Percentiles rank a stretch among this genome's conserved stretches.
phyloP scores from a whole-genome alignment of 495 filamentous ascomycete genomes.

The Penicillium turbatum region DNA sequence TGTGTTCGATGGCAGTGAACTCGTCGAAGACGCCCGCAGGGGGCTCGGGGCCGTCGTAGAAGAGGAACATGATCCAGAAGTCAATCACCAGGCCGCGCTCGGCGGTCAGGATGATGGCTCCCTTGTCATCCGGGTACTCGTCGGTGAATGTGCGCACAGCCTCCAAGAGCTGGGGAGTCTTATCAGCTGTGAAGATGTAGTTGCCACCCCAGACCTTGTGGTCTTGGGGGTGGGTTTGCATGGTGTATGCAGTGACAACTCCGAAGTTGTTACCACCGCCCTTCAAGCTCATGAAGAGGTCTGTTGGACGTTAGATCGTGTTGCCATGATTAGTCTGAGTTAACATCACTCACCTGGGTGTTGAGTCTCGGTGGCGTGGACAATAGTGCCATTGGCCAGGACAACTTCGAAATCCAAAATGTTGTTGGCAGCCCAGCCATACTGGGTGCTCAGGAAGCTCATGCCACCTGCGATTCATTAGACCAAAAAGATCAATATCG shows the following conservation, averaged over 20 bases:
- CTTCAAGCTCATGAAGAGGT: constrained; percentile 54
- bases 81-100: constrained; percentile 48
- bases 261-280: constrained; percentile 59
- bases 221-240: constrained; percentile 42
- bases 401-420: constrained; percentile 53
- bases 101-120: constrained; percentile 50
- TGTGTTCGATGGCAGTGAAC: constrained; percentile 49
- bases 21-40: constrained; percentile 52
- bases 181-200: constrained; percentile 42
- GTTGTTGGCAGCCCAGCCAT: constrained; percentile 55
- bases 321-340: constrained; percentile 4
- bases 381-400: constrained; percentile 50
- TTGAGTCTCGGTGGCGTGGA: constrained; percentile 39
- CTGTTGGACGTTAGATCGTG: constrained; percentile 16
- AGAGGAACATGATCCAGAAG: constrained; percentile 59
- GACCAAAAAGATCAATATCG: neutral
- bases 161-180: constrained; percentile 38
- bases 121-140: constrained; percentile 49
- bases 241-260: constrained; percentile 53
- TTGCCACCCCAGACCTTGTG: constrained; percentile 52
- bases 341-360: constrained; percentile 31
- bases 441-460: constrained; percentile 52
- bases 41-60: constrained; percentile 56
- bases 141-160: constrained; percentile 51
- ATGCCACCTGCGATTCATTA: constrained; percentile 31